Conservation (phyloP, 1,139 yeast genomes). For the Geotrichum aggregatum region DNA sequence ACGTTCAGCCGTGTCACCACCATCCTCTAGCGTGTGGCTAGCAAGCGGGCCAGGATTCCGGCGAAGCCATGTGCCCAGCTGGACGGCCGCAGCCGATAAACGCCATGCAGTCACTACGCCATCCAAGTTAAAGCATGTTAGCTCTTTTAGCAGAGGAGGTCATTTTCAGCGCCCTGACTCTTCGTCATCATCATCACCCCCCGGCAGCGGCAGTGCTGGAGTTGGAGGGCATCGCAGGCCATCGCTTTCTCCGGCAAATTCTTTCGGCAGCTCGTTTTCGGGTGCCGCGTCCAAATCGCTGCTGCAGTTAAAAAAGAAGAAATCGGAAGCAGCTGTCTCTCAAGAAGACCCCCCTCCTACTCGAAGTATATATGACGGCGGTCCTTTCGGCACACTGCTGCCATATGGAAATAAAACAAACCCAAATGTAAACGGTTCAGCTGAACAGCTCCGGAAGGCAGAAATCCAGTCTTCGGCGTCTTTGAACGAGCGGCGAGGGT, state of each 20-base stretch:
- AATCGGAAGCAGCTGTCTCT: conserved; percentile 13
- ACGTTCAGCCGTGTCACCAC: conserved; percentile 7
- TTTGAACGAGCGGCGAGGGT: background rate
- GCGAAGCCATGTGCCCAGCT: conserved; percentile 13
- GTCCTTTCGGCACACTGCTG: conserved; percentile 1
- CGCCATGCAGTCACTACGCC: conserved; percentile 8
- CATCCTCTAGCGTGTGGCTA: conserved; percentile 4
- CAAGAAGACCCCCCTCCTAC: conserved; percentile 39
- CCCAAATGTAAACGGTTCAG: too few species aligned
- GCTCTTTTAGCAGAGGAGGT: conserved; percentile 17
- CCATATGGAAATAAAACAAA: too few species aligned
- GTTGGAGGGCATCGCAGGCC: conserved; percentile 11
- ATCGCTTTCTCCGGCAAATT: conserved; percentile 17
- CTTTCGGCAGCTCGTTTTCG: conserved; percentile 28
- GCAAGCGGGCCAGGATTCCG: conserved; percentile 6
- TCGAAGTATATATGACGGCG: conserved; percentile 34
- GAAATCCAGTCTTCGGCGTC: background rate
- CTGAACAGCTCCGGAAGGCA: background rate
- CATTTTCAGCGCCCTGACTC: conserved; percentile 7
- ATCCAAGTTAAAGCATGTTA: conserved; percentile 18
- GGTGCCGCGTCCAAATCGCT: conserved; percentile 35
- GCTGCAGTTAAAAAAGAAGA: conserved; percentile 22
- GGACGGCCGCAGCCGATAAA: conserved; percentile 20
- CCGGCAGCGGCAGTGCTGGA: background rate
- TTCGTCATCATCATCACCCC: background rate